Percentiles rank a stretch among this genome's conserved stretches.
Conservation (phyloP, 129 eudicot species). For the Smallanthus sonchifolius region DNA sequence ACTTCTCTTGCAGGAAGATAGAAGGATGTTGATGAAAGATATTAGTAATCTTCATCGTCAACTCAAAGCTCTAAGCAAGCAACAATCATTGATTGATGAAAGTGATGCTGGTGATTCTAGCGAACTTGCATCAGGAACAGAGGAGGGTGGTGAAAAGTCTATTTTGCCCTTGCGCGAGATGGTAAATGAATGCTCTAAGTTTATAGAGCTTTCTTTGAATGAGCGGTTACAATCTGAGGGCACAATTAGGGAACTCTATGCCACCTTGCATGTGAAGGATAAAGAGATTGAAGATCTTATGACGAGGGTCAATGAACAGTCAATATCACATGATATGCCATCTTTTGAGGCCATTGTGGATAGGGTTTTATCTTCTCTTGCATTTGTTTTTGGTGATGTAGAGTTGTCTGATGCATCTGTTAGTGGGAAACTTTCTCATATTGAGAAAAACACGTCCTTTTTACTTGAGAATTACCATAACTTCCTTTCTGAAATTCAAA, state of each 20-base stretch:
- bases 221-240: conserved; percentile 38
- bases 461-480: conserved; percentile 59
- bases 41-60: conserved; percentile 45
- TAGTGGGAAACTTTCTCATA: conserved; percentile 49
- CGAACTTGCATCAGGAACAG: conserved; percentile 20
- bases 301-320: conserved; percentile 40
- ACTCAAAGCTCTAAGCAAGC: conserved; percentile 41
- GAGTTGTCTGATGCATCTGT: conserved; percentile 48
- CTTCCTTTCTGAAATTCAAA: conserved; percentile 54
- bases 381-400: conserved; percentile 36
- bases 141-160: conserved; percentile 30
- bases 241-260: conserved; percentile 43
- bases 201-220: conserved; percentile 37
- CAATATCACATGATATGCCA: conserved; percentile 36
- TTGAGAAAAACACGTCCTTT: conserved; percentile 49
- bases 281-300: conserved; percentile 60
- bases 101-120: conserved; percentile 19
- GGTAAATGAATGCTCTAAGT: conserved; percentile 54
- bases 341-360: conserved; percentile 42
- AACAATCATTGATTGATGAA: conserved; percentile 23
- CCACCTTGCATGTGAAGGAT: conserved; percentile 43
- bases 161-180: conserved; percentile 46
- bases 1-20: conserved; percentile 65
- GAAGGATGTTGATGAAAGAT: conserved; percentile 40
- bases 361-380: conserved; percentile 51